Base-by-base conservation (phyloP, 2,329 filamentous ascomycete species). In the Xylariomycetidae sp. region DNA sequence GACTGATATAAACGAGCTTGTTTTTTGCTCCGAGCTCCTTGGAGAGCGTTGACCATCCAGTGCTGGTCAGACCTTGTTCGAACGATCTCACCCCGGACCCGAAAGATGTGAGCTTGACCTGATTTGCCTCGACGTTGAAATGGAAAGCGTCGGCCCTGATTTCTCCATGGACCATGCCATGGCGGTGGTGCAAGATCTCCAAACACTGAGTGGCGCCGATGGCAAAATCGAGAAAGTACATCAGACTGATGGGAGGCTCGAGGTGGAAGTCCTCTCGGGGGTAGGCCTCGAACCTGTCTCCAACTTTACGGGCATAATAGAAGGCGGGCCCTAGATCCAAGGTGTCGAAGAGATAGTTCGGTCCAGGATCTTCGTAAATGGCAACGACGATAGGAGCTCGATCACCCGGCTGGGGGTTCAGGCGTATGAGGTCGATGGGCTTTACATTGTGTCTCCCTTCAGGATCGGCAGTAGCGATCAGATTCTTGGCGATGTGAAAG, bases 81-180 rank as follows among this genome's bases (percentile, higher is more conserved):
- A 96, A 96, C 0, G 88, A 86, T 33, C 88, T 74, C 27, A 88
- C 70, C 3, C 90, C 90, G 10, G 87, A 90, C 10, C 90, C 90
- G 54, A 94, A 88, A 35, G 87, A 88, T 42, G 87, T 75, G 42
- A 95, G 71, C 54, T 84, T 87, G 43, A 96, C 88, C 36, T 70
- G 67, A 36, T 80, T 78, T 1, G 76, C 77, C 28, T 88, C 77
- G 11, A 67, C 56, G 48, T 85, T 85, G 66, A 86, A 94, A 55
- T 96, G 88, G 52, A 96, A 96, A 1, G 88, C 85, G 59, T 97
- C 90, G 5, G 82, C 85, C 17, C 90, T 77, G 31, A 97, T 82
- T 61, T 97, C 90, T 27, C 90, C 90, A 50, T 96, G 90, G 2
- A 95, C 82, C 37, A 88, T 79, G 40, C 86, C 82, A 37, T 90